Evolutionary conservation across 768 basidiomycete species (phyloP).

Genomic region (Gloeostereum incarnatum): DNA sequence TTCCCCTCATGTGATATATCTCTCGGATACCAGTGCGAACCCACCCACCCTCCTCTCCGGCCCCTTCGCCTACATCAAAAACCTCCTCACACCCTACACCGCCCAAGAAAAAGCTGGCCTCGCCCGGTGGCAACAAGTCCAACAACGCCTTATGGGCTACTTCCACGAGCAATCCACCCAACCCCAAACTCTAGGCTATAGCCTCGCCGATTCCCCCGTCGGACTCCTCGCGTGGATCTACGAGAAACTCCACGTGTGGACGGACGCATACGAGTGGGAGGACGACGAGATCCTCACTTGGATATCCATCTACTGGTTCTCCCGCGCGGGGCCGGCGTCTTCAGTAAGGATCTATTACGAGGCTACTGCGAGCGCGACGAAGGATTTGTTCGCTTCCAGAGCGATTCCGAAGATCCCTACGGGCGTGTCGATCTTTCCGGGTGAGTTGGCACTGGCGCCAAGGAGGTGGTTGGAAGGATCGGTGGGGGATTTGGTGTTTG

Average conservation of each 20-base stretch:
- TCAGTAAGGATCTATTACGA: slow-evolving; percentile 34
- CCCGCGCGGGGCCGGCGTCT: slow-evolving; percentile 29
- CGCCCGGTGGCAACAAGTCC: slow-evolving; percentile 1
- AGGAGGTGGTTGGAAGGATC: no score
- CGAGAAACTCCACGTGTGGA: no score
- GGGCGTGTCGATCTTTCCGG: slow-evolving; percentile 23
- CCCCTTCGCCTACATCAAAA: slow-evolving; percentile 16
- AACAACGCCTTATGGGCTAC: slow-evolving; percentile 15
- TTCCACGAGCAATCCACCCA: slow-evolving; percentile 18
- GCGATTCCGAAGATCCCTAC: slow-evolving; percentile 13
- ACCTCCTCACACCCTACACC: slow-evolving; percentile 18
- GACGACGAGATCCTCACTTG: slow-evolving; percentile 32
- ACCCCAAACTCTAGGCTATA: slow-evolving; percentile 28
- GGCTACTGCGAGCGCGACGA: neutral
- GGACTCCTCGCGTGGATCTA: slow-evolving; percentile 22
- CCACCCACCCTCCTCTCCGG: slow-evolving; percentile 13
- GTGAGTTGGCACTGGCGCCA: slow-evolving; percentile 13
- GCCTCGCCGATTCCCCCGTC: slow-evolving; percentile 32
- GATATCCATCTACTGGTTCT: slow-evolving; percentile 35
- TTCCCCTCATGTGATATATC: neutral
- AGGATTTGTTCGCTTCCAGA: no score
- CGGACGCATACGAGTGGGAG: no score
- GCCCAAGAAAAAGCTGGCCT: slow-evolving; percentile 4
- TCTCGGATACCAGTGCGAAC: slow-evolving; percentile 5
- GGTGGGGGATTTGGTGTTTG: no score